Conservation (phyloP, 2,329 filamentous ascomycete species). For the Epichloe scottii region DNA sequence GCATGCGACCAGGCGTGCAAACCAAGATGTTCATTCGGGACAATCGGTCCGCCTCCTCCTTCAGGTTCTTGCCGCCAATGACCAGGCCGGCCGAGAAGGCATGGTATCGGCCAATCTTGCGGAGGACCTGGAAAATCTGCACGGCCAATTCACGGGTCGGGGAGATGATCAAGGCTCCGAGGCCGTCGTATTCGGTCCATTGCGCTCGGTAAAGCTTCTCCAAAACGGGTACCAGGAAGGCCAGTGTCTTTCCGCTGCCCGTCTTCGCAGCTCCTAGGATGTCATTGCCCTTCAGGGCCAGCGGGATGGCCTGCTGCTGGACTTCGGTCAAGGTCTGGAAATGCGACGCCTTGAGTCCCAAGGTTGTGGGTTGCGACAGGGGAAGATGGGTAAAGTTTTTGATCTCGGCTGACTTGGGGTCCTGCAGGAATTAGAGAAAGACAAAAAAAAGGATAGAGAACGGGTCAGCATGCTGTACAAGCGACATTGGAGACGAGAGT, state of each 20-base stretch:
- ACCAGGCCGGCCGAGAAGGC: conserved; percentile 84
- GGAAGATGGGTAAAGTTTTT: conserved; percentile 74
- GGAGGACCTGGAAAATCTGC: conserved; percentile 89
- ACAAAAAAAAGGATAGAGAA: background rate
- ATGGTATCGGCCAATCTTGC: conserved; percentile 81
- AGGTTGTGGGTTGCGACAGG: conserved; percentile 66
- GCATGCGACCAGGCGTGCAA: conserved; percentile 85
- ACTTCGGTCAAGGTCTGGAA: conserved; percentile 88
- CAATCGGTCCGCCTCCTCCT: conserved; percentile 74
- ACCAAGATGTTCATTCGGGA: conserved; percentile 94
- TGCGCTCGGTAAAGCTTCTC: conserved; percentile 82
- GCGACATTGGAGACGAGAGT: background rate
- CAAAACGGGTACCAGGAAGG: conserved; percentile 82
- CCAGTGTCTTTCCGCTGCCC: conserved; percentile 87
- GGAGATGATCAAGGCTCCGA: conserved; percentile 85
- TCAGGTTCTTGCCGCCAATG: conserved; percentile 83
- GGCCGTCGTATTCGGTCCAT: conserved; percentile 83
- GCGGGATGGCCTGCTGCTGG: conserved; percentile 76
- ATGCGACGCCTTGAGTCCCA: conserved; percentile 73
- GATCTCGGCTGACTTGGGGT: conserved; percentile 44
- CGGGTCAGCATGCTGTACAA: background rate
- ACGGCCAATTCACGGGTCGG: conserved; percentile 91
- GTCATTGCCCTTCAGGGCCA: conserved; percentile 74
- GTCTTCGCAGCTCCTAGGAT: conserved; percentile 93
- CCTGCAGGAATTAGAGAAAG: conserved; percentile 25